Evolutionary conservation across 331 rosid genomes (phyloP), one percentile per base, ranked within the genome.

Genomic region (Quercus tomentella): DNA sequence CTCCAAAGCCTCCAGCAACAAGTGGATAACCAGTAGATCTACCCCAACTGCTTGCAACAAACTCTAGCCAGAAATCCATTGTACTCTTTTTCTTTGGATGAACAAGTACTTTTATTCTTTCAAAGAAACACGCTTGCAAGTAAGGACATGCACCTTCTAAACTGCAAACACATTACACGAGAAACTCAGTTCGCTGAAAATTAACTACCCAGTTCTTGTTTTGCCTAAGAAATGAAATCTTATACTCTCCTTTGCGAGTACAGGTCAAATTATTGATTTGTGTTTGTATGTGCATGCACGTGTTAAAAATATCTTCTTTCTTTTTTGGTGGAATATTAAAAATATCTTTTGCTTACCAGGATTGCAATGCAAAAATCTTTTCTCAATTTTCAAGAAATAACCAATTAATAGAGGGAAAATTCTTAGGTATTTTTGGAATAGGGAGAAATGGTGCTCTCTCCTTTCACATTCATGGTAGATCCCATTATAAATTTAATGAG

Each of bases 11-110:
- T 18, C 97, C 98, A 1, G 98, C 99, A 14, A 93, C 92, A 84
- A 95, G 5, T 30, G 1, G 31, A 28, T 28, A 28, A 28, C 31
- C 31, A 28, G 31, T 28, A 28, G 31, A 4, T 30, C 72, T 93
- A 0, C 94, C 97, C 88, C 94, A 90, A 83, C 88, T 90, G 77
- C 52, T 85, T 41, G 96, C 98, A 51, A 91, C 87, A 86, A 91
- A 96, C 52, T 90, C 93, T 56, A 91, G 96, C 96, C 93, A 91
- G 76, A 96, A 91, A 88, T 93, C 99, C 98, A 88, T 93, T 70
- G 43, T 83, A 55, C 56, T 11, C 70, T 67, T 8, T 20, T 31
- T 62, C n/a, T 75, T 7, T 41, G 2, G 20, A 12, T 11, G 31
- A 80, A 66, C 20, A 35, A 62, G 10, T n/a, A 2, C 35, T 57